Evolutionary conservation across 345 rosid species (phyloP).

Genomic region (Syzygium jambos): DNA sequence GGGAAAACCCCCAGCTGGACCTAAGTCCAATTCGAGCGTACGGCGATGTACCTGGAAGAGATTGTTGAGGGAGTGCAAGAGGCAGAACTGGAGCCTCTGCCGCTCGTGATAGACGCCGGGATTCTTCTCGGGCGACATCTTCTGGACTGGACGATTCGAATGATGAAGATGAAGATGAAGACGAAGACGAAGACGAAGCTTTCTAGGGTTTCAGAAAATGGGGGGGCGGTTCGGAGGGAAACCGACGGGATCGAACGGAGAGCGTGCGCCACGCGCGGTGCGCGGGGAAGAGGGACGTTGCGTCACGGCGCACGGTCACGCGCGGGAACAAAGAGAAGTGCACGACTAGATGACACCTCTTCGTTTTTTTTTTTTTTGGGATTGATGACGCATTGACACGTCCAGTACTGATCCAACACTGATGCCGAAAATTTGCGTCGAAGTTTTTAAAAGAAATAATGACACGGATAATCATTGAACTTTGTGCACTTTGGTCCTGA

Average conservation of each 20-base stretch:
- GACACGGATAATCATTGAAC: no score
- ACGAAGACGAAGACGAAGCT: not conserved
- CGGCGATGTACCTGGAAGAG: slow-evolving; percentile 66
- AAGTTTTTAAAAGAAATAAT: not conserved
- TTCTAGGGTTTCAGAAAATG: not conserved
- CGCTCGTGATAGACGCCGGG: slow-evolving; percentile 63
- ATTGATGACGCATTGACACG: not conserved
- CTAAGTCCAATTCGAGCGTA: not conserved
- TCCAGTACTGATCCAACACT: not conserved
- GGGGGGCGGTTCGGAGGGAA: not conserved
- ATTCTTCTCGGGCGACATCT: slow-evolving; percentile 26
- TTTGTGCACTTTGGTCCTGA: no score
- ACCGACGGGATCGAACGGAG: not conserved
- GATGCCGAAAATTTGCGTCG: no score
- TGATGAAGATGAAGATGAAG: not conserved
- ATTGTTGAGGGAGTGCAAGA: slow-evolving; percentile 81
- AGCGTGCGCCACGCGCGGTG: no score
- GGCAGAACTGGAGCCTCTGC: slow-evolving; percentile 79
- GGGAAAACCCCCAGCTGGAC: not conserved
- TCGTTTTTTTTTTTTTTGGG: no score
- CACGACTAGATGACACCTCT: not conserved
- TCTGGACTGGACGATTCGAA: not conserved
- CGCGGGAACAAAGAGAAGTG: not conserved
- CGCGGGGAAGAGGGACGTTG: not conserved
- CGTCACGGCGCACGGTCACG: not conserved